Percentiles rank a stretch among this genome's conserved stretches.
phyloP scores from a whole-genome alignment of 345 rosid species.

The Syzygium oleosum region DNA sequence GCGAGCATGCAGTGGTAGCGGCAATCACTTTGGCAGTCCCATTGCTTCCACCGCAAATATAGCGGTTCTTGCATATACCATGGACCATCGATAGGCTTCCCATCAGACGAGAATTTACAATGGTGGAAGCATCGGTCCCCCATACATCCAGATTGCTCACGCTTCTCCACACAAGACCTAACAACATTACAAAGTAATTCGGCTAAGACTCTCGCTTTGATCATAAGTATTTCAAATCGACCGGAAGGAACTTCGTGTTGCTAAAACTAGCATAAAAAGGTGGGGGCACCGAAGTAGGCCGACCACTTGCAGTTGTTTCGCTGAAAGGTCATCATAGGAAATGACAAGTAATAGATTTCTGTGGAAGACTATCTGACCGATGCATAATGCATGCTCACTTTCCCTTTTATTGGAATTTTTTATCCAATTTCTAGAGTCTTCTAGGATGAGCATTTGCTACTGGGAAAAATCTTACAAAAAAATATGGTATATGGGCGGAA shows the following conservation, averaged over 20 bases:
- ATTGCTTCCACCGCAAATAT: conserved; percentile 74
- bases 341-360: neutral
- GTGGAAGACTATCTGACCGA: neutral
- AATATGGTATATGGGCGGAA: neutral
- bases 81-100: conserved; percentile 66
- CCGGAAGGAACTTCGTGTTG: neutral
- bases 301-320: neutral
- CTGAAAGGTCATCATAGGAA: neutral
- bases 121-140: conserved; percentile 69
- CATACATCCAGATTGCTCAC: conserved; percentile 76
- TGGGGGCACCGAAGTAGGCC: neutral
- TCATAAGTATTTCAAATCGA: neutral
- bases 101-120: conserved; percentile 85
- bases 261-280: neutral
- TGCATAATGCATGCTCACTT: neutral
- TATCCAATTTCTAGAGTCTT: neutral
- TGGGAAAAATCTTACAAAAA: neutral
- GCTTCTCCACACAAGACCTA: conserved; percentile 68
- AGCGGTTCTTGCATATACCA: conserved; percentile 94
- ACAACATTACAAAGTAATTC: neutral
- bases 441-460: neutral
- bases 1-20: conserved; percentile 50
- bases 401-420: neutral
- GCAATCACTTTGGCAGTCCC: conserved; percentile 51
- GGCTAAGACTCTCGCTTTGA: neutral